Evolutionary conservation across 2,329 filamentous ascomycete species (phyloP), one percentile per base, ranked within the genome.

Genomic region (Calonectria henricotiae): DNA sequence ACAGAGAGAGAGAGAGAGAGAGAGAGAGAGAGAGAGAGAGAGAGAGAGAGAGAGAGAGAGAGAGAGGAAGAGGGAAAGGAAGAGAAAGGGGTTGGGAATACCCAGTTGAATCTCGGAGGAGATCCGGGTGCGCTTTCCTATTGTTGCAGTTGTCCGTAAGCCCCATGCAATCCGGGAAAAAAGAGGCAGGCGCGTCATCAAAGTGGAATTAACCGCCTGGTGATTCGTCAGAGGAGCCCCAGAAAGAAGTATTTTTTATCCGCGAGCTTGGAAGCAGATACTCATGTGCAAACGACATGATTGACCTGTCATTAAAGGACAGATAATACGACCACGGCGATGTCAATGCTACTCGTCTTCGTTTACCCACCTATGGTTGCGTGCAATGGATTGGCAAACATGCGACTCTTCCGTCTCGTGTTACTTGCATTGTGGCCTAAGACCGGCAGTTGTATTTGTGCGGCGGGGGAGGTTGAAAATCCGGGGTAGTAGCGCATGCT

Each of bases 401-500:
- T 64, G 60, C 73, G 67, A 74, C 65, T 72, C 43, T 32, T 64
- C 65, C 51, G 37, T 49, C 43, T 44, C 15, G 35, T 25, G 43
- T 54, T 49, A 25, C 44, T 65, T 58, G 54, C 64, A 71, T 60
- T 43, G 44, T 58, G 65, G 65, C 63, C 72, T 54, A 68, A 73
- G 55, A 62, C 69, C 75, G 71, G 74, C 68, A 78, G 69, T 73
- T 75, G 62, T 68, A 47, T 35, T 62, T 47, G 41, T 65, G 55
- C 43, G 43, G 62, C 70, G 64, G 49, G 63, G 67, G 44, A 69
- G 65, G 69, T 71, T 63, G 74, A 78, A 78, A 78, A 78, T 78
- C 76, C 73, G 76, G 76, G 76, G 76, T 77, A 78, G 71, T 72
- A 76, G 65, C 68, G 72, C 68, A 73, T 71, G 74, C 74, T 68